These are phyloP conservation scores for Xylariomycetidae sp. DNA, from an alignment of 2,329 filamentous ascomycete species.

Conservation along the genomic window DNA sequence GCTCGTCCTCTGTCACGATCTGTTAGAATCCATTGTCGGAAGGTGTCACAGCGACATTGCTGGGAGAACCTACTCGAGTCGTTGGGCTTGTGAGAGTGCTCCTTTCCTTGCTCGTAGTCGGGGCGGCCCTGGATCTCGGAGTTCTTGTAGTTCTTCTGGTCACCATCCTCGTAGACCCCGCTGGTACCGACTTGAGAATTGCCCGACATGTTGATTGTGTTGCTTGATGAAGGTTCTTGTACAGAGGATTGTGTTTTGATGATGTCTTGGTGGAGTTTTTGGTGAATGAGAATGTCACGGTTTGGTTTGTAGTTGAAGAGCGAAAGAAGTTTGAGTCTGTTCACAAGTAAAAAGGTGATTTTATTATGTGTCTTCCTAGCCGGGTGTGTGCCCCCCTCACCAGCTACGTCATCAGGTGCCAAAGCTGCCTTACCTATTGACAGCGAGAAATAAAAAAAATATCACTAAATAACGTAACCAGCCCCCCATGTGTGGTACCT, in stretches of 20 bases:
- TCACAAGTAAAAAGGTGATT: no score
- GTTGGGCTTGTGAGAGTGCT: slow-evolving; percentile 61
- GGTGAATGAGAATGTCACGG: no score
- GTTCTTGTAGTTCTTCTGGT: slow-evolving; percentile 64
- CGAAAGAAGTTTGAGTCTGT: no score
- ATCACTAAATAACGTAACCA: no score
- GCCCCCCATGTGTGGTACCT: no score
- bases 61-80: slow-evolving; percentile 61
- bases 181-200: slow-evolving; percentile 63
- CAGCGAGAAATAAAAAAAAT: no score
- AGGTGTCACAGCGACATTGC: no score
- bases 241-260: no score
- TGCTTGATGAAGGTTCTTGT: no score
- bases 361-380: slow-evolving; percentile 7
- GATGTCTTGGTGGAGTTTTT: no score
- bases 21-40: no score
- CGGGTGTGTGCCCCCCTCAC: neutral
- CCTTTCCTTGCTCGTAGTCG: slow-evolving; percentile 68
- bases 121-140: slow-evolving; percentile 46
- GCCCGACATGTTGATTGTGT: slow-evolving; percentile 26
- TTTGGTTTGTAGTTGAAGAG: no score
- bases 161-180: slow-evolving; percentile 68
- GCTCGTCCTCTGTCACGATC: slow-evolving; percentile 59
- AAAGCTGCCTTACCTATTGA: slow-evolving; percentile 11
- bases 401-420: slow-evolving; percentile 16